phyloP scores from a whole-genome alignment of 371 early-diverging fungal species.

The Mucor mucedo region DNA sequence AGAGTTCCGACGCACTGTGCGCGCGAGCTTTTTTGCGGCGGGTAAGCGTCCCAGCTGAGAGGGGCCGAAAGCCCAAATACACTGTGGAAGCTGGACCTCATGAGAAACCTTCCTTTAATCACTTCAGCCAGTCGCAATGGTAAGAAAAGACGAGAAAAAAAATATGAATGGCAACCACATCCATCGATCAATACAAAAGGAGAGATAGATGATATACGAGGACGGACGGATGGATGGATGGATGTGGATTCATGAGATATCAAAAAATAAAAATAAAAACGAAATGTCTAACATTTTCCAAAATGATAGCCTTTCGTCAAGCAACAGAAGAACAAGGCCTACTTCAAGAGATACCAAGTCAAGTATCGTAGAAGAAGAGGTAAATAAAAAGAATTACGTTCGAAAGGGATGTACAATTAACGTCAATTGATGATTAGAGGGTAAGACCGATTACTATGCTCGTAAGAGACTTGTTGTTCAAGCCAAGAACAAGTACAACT shows the following conservation, averaged over 20 bases:
- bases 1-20: not conserved
- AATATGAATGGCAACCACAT: not conserved
- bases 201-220: not conserved
- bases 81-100: not conserved
- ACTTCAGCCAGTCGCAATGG: slow-evolving; percentile 36
- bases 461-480: slow-evolving; percentile 97
- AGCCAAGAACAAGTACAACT: slow-evolving; percentile 99
- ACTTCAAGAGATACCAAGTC: slow-evolving; percentile 99
- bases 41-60: not conserved
- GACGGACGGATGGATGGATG: slow-evolving; percentile 25
- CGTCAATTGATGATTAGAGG: slow-evolving; percentile 68
- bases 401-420: too few species aligned
- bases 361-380: slow-evolving; percentile 98
- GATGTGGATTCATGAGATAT: not conserved
- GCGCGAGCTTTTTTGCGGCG: not conserved
- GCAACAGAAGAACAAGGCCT: slow-evolving; percentile 74
- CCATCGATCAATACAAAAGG: not conserved
- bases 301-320: slow-evolving; percentile 47
- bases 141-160: slow-evolving; percentile 14
- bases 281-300: not conserved
- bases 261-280: not conserved
- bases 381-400: slow-evolving; percentile 44
- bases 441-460: slow-evolving; percentile 99
- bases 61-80: slow-evolving; percentile 1
- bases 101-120: slow-evolving; percentile 32